Evolutionary conservation across 352 stramenopile genomes (phyloP).

Genomic region (Phytophthora pseudosyringae): DNA sequence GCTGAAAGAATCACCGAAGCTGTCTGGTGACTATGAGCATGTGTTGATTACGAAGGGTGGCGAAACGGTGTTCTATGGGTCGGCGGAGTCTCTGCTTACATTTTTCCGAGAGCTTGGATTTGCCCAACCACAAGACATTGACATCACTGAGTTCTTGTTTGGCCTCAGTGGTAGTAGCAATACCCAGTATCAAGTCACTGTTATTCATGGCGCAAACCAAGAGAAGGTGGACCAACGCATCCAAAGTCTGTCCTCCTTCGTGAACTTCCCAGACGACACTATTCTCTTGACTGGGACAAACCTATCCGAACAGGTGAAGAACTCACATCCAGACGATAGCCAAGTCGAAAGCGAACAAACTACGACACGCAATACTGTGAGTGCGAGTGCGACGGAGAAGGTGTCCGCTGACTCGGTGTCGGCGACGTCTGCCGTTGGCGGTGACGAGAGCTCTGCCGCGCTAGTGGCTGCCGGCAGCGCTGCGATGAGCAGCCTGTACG

Average conservation of each 20-base stretch:
- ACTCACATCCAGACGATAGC: neutral
- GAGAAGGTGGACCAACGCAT: slow-evolving; percentile 11
- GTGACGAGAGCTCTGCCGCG: slow-evolving; percentile 4
- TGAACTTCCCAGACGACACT: slow-evolving; percentile 30
- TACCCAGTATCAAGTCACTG: slow-evolving; percentile 21
- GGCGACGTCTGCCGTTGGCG: slow-evolving; percentile 8
- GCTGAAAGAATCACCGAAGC: slow-evolving; percentile 23
- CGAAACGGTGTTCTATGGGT: slow-evolving; percentile 29
- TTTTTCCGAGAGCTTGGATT: slow-evolving; percentile 17
- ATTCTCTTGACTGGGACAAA: slow-evolving; percentile 18
- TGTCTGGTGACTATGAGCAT: slow-evolving; percentile 20
- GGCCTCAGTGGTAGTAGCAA: slow-evolving; percentile 8
- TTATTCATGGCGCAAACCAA: slow-evolving; percentile 33
- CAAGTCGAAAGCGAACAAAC: neutral
- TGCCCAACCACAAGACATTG: slow-evolving; percentile 4
- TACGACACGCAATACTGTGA: neutral
- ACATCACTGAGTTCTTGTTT: slow-evolving; percentile 22
- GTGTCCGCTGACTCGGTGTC: slow-evolving; percentile 5
- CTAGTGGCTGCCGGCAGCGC: slow-evolving; percentile 6
- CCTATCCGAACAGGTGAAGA: neutral
- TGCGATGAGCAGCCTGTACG: slow-evolving; percentile 22
- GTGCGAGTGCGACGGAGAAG: slow-evolving; percentile 1
- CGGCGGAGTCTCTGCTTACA: slow-evolving; percentile 16
- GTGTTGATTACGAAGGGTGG: slow-evolving; percentile 25
- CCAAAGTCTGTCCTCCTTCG: slow-evolving; percentile 23